A percentile compares a stretch with the other conserved stretches of the same genome.
These are phyloP conservation scores for Sextonia rubra DNA, from an alignment of 164 flowering plant genomes.

Conservation along the genomic window DNA sequence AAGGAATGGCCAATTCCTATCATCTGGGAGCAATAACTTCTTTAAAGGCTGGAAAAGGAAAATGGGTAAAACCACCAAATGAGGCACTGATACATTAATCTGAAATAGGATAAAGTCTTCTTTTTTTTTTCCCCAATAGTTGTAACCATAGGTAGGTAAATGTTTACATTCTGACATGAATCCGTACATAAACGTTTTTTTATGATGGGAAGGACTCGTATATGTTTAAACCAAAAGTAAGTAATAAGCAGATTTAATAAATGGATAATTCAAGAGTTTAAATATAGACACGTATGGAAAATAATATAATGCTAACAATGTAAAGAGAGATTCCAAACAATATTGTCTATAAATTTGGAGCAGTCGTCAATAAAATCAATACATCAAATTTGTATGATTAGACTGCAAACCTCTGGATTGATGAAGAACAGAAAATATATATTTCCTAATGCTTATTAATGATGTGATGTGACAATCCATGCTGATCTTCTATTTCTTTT, in stretches of 20 bases:
- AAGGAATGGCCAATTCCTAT: conserved; percentile 83
- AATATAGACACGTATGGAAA: too few species aligned
- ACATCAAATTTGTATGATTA: too few species aligned
- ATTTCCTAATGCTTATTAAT: too few species aligned
- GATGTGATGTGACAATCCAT: too few species aligned
- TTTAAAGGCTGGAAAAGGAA: conserved; percentile 53
- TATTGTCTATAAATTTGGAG: too few species aligned
- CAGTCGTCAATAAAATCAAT: too few species aligned
- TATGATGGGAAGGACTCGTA: not conserved
- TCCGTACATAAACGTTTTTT: not conserved
- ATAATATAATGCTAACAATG: too few species aligned
- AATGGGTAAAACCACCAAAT: not conserved
- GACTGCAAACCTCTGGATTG: too few species aligned
- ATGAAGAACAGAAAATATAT: too few species aligned
- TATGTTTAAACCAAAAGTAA: not conserved
- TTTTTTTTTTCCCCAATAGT: not conserved
- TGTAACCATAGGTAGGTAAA: not conserved
- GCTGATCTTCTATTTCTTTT: too few species aligned
- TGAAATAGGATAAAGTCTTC: not conserved
- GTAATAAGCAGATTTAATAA: not conserved
- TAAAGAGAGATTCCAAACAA: too few species aligned
- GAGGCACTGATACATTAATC: not conserved
- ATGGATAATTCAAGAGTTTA: not conserved
- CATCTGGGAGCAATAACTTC: conserved; percentile 69
- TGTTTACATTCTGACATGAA: not conserved